Percentiles rank a stretch among this genome's conserved stretches.
Conservation (phyloP, 371 early-diverging fungal species). For the Mucor ambiguus region DNA sequence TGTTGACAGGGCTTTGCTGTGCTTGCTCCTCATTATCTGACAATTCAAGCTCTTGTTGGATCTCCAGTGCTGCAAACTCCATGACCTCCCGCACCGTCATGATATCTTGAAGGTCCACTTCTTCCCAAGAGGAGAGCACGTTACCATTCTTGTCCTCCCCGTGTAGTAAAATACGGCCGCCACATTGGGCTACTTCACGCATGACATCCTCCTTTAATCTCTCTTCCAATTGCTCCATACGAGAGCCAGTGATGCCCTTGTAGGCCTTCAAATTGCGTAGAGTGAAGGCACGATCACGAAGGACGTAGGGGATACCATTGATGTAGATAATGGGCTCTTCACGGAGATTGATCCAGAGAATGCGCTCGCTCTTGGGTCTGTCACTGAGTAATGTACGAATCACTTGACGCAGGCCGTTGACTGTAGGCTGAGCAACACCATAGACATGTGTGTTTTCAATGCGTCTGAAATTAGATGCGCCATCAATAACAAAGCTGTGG, state of each 20-base stretch:
- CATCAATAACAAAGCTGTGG: slow-evolving; percentile 42
- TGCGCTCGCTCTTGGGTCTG: slow-evolving; percentile 27
- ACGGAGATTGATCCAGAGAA: slow-evolving; percentile 76
- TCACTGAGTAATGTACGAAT: slow-evolving; percentile 37
- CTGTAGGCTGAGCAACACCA: slow-evolving; percentile 76
- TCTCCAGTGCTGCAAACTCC: slow-evolving; percentile 36
- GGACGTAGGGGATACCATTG: slow-evolving; percentile 74
- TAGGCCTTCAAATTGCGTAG: slow-evolving; percentile 71
- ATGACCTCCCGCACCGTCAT: slow-evolving; percentile 61
- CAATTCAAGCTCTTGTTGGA: slow-evolving; percentile 22
- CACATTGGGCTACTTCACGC: slow-evolving; percentile 56
- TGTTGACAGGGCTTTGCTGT: not conserved
- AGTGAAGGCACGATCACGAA: slow-evolving; percentile 67
- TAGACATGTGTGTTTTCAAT: slow-evolving; percentile 50
- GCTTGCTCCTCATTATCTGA: slow-evolving; percentile 4
- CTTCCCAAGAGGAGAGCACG: slow-evolving; percentile 63
- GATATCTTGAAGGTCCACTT: slow-evolving; percentile 55
- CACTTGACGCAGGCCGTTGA: slow-evolving; percentile 61
- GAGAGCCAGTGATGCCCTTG: slow-evolving; percentile 67
- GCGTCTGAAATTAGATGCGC: slow-evolving; percentile 52
- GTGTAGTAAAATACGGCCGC: slow-evolving; percentile 66
- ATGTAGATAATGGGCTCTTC: slow-evolving; percentile 82
- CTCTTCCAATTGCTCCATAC: slow-evolving; percentile 72
- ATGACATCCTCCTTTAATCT: slow-evolving; percentile 71
- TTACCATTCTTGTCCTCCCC: slow-evolving; percentile 56